A percentile compares a stretch with the other conserved stretches of the same genome.
These are phyloP conservation scores for Lyophyllum decastes DNA, from an alignment of 768 basidiomycete species.

Conservation along the genomic window DNA sequence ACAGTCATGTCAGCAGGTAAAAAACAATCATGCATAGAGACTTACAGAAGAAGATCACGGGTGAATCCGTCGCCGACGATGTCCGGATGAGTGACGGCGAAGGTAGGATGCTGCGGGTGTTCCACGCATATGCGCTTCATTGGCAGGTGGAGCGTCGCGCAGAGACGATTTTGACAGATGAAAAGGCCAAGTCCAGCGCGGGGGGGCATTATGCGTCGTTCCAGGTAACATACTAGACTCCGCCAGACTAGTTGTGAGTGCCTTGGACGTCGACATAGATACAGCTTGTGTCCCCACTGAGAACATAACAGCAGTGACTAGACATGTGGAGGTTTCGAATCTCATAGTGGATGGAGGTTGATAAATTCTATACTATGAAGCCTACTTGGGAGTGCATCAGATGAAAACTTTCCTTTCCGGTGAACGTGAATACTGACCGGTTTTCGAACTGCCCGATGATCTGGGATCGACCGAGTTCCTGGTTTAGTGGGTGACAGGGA, in stretches of 20 bases:
- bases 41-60: constrained; percentile 6
- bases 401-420: no score
- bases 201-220: background rate
- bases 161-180: background rate
- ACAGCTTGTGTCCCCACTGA: constrained; percentile 6
- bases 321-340: constrained; percentile 9
- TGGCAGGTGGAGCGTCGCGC: background rate
- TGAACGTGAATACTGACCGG: no score
- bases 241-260: background rate
- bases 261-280: constrained; percentile 7
- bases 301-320: constrained; percentile 10
- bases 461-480: background rate
- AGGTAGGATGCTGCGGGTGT: constrained; percentile 12
- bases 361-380: background rate
- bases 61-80: constrained; percentile 19
- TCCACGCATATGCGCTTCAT: constrained; percentile 5
- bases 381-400: background rate
- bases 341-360: constrained; percentile 6
- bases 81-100: constrained; percentile 16
- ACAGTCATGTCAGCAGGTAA: background rate
- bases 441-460: background rate
- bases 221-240: background rate
- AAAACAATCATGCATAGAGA: background rate
- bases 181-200: constrained; percentile 15
- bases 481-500: background rate